Percentiles rank a stretch among this genome's conserved stretches.
These are phyloP conservation scores for Candida caryicola DNA, from an alignment of 805 yeast species.

Conservation along the genomic window DNA sequence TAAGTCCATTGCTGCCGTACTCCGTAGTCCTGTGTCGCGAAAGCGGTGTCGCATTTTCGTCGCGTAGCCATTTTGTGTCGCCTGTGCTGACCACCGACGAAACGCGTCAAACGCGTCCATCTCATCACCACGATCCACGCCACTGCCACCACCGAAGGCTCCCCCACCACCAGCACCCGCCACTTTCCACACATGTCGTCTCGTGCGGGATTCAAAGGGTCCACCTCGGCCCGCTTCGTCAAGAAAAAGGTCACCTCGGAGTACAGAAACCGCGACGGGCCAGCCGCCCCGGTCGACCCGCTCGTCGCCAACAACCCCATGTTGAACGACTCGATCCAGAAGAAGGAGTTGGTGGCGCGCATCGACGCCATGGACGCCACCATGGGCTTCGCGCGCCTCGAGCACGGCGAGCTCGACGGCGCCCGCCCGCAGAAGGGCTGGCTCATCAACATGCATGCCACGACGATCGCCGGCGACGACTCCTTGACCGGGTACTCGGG, in stretches of 20 bases:
- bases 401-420: slow-evolving; percentile 60
- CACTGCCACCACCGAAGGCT: no score
- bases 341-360: slow-evolving; percentile 52
- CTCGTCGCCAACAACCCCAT: slow-evolving; percentile 32
- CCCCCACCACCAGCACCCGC: no score
- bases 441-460: slow-evolving; percentile 92
- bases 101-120: no score
- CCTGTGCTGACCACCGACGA: no score
- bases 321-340: slow-evolving; percentile 38
- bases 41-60: no score
- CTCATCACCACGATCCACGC: no score
- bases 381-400: slow-evolving; percentile 87
- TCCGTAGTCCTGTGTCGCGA: no score
- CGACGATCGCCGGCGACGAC: slow-evolving; percentile 60
- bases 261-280: slow-evolving; percentile 12
- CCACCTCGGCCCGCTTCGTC: slow-evolving; percentile 52
- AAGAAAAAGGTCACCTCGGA: slow-evolving; percentile 32
- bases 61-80: no score
- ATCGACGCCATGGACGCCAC: slow-evolving; percentile 68
- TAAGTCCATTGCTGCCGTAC: no score
- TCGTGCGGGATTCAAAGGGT: slow-evolving; percentile 37
- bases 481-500: slow-evolving; percentile 67
- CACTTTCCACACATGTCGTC: no score
- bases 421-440: slow-evolving; percentile 66
- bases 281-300: slow-evolving; percentile 11